These are phyloP conservation scores for Diplogelasinospora grovesii DNA, from an alignment of 495 filamentous ascomycete species.

Conservation along the genomic window DNA sequence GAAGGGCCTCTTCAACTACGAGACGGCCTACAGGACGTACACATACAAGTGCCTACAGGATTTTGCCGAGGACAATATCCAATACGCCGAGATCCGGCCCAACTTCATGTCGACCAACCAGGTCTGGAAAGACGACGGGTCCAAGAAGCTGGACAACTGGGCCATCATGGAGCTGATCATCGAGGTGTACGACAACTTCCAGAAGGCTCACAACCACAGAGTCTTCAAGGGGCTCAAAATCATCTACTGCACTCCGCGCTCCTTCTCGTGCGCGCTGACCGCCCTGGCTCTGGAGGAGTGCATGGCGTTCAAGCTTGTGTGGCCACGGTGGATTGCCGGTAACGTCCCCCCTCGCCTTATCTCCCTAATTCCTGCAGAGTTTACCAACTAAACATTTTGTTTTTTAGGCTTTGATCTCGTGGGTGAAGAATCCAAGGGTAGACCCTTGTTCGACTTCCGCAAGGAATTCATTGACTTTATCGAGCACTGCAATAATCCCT, in stretches of 20 bases:
- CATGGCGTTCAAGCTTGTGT: conserved; percentile 73
- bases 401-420: conserved; percentile 75
- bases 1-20: conserved; percentile 54
- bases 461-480: conserved; percentile 80
- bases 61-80: conserved; percentile 48
- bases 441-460: conserved; percentile 62
- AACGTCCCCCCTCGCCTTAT: conserved; percentile 16
- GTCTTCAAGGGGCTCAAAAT: conserved; percentile 42
- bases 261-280: conserved; percentile 53
- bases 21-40: conserved; percentile 43
- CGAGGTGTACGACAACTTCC: conserved; percentile 39
- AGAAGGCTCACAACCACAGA: conserved; percentile 21
- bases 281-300: conserved; percentile 67
- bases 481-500: conserved; percentile 59
- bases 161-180: conserved; percentile 47
- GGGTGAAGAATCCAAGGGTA: conserved; percentile 71
- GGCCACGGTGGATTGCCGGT: conserved; percentile 62
- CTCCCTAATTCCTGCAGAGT: too few relatives aligned
- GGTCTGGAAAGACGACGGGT: conserved; percentile 40
- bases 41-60: conserved; percentile 40
- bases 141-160: conserved; percentile 33
- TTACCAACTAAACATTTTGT: not conserved
- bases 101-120: conserved; percentile 52
- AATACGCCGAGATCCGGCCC: conserved; percentile 52
- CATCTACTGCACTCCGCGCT: conserved; percentile 48